A percentile compares a stretch with the other conserved stretches of the same genome.
Conservation (phyloP, 2,329 filamentous ascomycete genomes). For the Calonectria pauciramosa region DNA sequence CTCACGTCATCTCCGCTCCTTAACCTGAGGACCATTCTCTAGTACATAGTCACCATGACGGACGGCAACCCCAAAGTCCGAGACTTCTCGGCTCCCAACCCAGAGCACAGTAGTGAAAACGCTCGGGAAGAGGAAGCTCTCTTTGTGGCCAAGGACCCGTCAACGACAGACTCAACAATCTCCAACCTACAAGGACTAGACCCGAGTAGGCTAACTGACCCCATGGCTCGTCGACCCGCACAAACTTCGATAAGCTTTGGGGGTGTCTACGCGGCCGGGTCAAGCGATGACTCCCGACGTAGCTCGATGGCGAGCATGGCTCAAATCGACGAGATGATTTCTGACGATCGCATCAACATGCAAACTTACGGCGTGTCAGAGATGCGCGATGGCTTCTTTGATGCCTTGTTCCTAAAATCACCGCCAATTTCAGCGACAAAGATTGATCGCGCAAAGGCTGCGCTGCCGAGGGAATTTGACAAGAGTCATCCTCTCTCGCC, state of each 20-base stretch:
- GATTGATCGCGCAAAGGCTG: slow-evolving; percentile 57
- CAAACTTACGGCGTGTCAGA: slow-evolving; percentile 60
- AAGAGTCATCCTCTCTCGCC: slow-evolving; percentile 63
- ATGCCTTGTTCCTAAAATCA: slow-evolving; percentile 62
- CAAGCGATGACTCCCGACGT: slow-evolving; percentile 42
- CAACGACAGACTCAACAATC: slow-evolving; percentile 13
- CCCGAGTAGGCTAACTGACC: slow-evolving; percentile 38
- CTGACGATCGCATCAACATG: slow-evolving; percentile 51
- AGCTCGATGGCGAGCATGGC: slow-evolving; percentile 49
- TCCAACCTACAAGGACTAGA: slow-evolving; percentile 30
- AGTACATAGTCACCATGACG: slow-evolving; percentile 1
- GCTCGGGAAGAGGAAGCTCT: slow-evolving; percentile 16
- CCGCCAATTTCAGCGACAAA: slow-evolving; percentile 49
- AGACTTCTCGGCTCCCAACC: slow-evolving; percentile 20
- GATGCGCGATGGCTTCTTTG: slow-evolving; percentile 62
- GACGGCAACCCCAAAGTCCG: background rate
- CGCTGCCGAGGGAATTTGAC: slow-evolving; percentile 61
- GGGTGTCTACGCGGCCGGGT: slow-evolving; percentile 31
- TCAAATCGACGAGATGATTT: slow-evolving; percentile 52
- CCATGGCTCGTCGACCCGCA: slow-evolving; percentile 20
- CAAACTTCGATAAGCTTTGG: slow-evolving; percentile 13
- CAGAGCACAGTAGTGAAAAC: background rate
- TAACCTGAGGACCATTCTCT: background rate
- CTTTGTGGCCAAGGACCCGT: slow-evolving; percentile 18
- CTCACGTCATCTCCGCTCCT: slow-evolving; percentile 1